Evolutionary conservation across 2,329 filamentous ascomycete genomes (phyloP), one percentile per base, ranked within the genome.

Genomic region (Orbilia oligospora): DNA sequence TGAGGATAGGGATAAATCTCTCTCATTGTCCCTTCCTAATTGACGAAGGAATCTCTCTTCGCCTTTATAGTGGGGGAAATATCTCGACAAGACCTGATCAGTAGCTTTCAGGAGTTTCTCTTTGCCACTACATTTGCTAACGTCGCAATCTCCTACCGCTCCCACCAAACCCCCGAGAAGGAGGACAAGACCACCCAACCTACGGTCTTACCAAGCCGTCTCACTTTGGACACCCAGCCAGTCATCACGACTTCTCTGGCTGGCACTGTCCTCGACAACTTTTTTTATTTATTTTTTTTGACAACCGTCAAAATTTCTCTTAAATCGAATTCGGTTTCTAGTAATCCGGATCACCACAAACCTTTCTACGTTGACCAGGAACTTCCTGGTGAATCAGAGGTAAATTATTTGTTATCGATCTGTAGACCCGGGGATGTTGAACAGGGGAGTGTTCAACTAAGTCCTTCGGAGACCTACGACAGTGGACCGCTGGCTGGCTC

Each of bases 1-100:
- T 65, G 63, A 69, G 63, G 63, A 72, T 16, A 41, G 51, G 22
- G 64, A 49, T 65, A 78, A 78, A 24, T 64, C 68, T 41, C 61
- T 64, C 46, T 65, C 67, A 20, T 63, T 67, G 22, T 33, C 58
- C 9, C 38, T 41, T n/a, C 68, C 68, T 12, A 9, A 22, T 33
- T 53, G 33, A 24, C 61, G n/a, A n/a, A 49, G 22, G 55, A 48
- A 72, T 20, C 68, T 48, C 22, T 69, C 55, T 56, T 56, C 63
- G 27, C 68, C 75, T 58, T 64, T 51, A 33, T 53, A n/a, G 44
- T 68, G 36, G 20, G 55, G 10, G 22, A 69, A n/a, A 56, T 20
- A 71, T 27, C 18, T 36, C 16, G 5, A 46, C 10, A 8, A 46
- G 5, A 46, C n/a, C 18, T 46, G n/a, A n/a, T n/a, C n/a, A 18